These are phyloP conservation scores for Phlebiopsis gigantea DNA, from an alignment of 768 basidiomycete genomes.

Conservation along the genomic window DNA sequence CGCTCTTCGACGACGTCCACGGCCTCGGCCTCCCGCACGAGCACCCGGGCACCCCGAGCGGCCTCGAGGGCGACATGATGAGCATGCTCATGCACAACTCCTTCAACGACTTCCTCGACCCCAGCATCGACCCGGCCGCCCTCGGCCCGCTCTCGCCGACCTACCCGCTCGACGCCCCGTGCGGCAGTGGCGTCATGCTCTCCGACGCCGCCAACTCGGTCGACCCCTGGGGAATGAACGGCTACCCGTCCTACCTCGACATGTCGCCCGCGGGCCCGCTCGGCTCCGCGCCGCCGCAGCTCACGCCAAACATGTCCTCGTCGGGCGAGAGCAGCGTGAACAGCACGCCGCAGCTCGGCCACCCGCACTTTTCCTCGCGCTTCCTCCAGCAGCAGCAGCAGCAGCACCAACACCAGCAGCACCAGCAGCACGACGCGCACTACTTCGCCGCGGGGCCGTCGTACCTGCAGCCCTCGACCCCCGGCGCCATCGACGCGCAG, in stretches of 20 bases:
- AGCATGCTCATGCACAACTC: constrained; percentile 10
- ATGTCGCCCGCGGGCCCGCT: neutral
- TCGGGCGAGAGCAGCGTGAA: constrained; percentile 5
- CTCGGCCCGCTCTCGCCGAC: constrained; percentile 1
- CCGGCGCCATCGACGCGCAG: constrained; percentile 2
- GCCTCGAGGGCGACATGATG: constrained; percentile 12
- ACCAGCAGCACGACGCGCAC: neutral
- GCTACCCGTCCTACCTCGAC: constrained; percentile 3
- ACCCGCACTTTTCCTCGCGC: constrained; percentile 1
- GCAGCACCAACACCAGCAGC: constrained; percentile 1
- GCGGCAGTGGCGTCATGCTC: constrained; percentile 1
- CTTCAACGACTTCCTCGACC: constrained; percentile 12
- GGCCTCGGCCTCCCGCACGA: constrained; percentile 6
- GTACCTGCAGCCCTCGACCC: constrained; percentile 1
- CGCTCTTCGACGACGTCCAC: constrained; percentile 8
- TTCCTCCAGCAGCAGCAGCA: neutral
- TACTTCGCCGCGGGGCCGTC: neutral
- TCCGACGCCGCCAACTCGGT: neutral
- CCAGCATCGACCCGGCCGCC: constrained; percentile 1
- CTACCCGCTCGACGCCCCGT: constrained; percentile 6
- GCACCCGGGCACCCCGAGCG: constrained; percentile 2
- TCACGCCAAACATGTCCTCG: constrained; percentile 4
- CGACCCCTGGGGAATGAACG: constrained; percentile 1
- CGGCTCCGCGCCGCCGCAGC: neutral
- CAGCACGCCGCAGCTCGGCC: constrained; percentile 11